Base-by-base conservation (phyloP, 1,284 basidiomycete species). In the Microbotryum intermedium region DNA sequence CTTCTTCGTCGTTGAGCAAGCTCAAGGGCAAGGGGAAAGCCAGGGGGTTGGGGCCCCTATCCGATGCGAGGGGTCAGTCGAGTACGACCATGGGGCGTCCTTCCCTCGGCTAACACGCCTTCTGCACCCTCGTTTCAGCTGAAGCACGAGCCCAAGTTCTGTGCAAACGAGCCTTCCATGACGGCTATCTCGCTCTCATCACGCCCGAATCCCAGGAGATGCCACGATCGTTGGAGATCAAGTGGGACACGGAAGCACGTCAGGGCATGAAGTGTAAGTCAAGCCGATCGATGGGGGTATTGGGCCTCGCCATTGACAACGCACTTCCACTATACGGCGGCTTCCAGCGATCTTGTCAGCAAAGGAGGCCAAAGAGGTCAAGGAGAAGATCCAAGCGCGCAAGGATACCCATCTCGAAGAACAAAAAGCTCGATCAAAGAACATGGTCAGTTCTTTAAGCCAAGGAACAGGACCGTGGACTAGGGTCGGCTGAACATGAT, bases 201-300 rank as follows among this genome's bases (percentile, higher is more conserved):
- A 68, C 67, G 5, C 67, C 67, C 8, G 67, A 64, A 1, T 64
- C 61, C 13, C 64, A 68, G 23, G 44, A 64, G 18, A 61, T 59
- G 16, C 67, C 64, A 6, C 43, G 28, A 11, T 64, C 64, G 34
- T 58, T 68, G 51, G 64, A 64, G 49, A 68, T 68, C 61, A 68
- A 68, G 45, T 68, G 67, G 67, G 67, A 68, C 53, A 62, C 66
- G 21, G 67, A 68, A 28, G 52, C 66, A 9, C 34, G 58, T 3
- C 55, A 60, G 21, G 53, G 48, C 21, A 68, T 68, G 60, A 64
- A 61, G 45, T 60, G 67, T 66, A 42, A 26, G 61, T 18, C n/a
- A 5, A 6, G 25, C 16, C 20, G 20, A 23, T n/a, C 1, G 6
- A 21, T 51, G 8, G 20, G 29, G 20, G 10, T 45, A 23, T 9